Evolutionary conservation across 2,329 filamentous ascomycete species (phyloP).

Genomic region (Pseudocercospora eumusae): DNA sequence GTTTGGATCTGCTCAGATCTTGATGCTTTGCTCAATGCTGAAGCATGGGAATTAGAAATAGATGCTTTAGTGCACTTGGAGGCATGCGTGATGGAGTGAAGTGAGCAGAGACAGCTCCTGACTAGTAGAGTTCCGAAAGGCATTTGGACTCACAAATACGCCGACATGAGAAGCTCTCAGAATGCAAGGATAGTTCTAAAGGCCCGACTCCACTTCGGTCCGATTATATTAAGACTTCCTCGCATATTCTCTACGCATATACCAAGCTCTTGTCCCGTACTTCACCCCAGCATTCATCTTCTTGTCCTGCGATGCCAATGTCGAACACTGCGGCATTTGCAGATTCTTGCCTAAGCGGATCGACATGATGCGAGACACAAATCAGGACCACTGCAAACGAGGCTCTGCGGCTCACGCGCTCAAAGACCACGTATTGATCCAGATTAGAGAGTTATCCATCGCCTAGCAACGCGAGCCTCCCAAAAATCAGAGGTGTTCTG

Average conservation of each 20-base stretch:
- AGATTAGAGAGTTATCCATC: neutral
- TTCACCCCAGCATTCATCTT: conserved; percentile 1
- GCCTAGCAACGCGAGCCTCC: neutral
- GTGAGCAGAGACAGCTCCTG: neutral
- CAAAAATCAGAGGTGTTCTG: too few species aligned
- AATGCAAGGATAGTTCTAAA: neutral
- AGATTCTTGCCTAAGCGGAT: neutral
- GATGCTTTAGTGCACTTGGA: neutral
- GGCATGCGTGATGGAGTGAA: neutral
- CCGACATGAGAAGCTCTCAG: neutral
- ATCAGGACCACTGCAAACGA: neutral
- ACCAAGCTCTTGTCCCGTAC: conserved; percentile 11
- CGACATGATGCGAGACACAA: neutral
- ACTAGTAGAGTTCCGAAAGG: neutral
- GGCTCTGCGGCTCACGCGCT: neutral
- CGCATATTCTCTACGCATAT: conserved; percentile 9
- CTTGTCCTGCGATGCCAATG: conserved; percentile 4
- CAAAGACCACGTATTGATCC: neutral
- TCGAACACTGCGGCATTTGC: neutral
- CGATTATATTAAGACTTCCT: conserved; percentile 9
- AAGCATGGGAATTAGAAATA: neutral
- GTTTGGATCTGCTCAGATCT: neutral
- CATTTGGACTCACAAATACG: conserved; percentile 6
- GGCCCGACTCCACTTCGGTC: conserved; percentile 4
- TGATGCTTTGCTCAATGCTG: neutral